Base-by-base conservation (phyloP, 2,329 filamentous ascomycete species). In the Claviceps sp. region DNA sequence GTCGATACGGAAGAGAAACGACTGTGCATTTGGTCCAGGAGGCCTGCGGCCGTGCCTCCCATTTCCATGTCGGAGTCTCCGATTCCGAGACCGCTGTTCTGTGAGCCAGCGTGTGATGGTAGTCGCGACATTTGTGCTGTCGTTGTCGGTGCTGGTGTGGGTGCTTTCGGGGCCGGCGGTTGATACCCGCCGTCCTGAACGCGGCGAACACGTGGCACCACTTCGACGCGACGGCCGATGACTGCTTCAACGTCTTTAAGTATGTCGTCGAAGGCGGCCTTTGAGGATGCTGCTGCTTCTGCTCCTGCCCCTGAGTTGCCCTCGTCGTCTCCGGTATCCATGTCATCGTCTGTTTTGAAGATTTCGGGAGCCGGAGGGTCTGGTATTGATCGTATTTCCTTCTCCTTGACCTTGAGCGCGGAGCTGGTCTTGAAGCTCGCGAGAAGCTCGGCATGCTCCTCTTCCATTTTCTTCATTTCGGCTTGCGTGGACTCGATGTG, bases 401-500 rank as follows among this genome's bases (percentile, higher is more conserved):
- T 79, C 67, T 96, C 91, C 1, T 88, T 85, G 52, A 79, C 74
- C 59, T 81, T 83, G 48, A 95, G 74, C 0, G 82, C 68, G 7
- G 85, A 84, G 51, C 81, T 82, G 52, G 80, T 78, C 65, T 84
- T 84, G 59, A 95, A 78, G 57, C 83, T 84, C 24, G 82, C 80
- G 70, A 97, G 78, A 53, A 83, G 78, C 61, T 81, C 81, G 2
- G 81, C 82, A 65, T 98, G 91, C 30, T 85, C 80, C 37, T 78
- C 79, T 67, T 88, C 88, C 78, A 97, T 83, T 59, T 81, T 82
- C 59, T 90, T 85, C 52, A 97, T 88, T 61, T 97, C 90, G 1
- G 80, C 80, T 55, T 86, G 81, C 49, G 87, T 85, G 30, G 85
- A 79, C 8, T 79, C 76, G 11, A 93, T 76, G 62, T 86, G 85